A percentile compares a stretch with the other conserved stretches of the same genome.
Conservation (phyloP, 2,329 filamentous ascomycete genomes). For the Seiridium cupressi region DNA sequence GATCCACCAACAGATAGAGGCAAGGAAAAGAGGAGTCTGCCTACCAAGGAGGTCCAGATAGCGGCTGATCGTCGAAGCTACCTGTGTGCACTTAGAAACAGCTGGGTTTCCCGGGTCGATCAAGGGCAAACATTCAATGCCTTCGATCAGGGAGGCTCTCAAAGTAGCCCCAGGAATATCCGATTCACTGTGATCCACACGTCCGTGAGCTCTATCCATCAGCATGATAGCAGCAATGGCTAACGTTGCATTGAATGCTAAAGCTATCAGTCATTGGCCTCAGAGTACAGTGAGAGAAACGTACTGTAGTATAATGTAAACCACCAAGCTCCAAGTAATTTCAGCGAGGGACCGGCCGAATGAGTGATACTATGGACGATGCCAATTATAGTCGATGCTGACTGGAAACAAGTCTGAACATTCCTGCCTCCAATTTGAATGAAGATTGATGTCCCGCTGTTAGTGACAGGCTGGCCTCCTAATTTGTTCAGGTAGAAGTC, state of each 20-base stretch:
- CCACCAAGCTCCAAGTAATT: constrained; percentile 28
- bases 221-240: constrained; percentile 13
- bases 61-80: constrained; percentile 8
- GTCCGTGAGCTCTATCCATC: not conserved
- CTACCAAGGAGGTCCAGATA: constrained; percentile 12
- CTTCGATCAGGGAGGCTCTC: constrained; percentile 1
- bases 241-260: constrained; percentile 19
- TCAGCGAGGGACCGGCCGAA: constrained; percentile 10
- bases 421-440: constrained; percentile 18
- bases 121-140: constrained; percentile 10
- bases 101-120: constrained; percentile 14
- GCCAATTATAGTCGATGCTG: constrained; percentile 19
- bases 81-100: constrained; percentile 15
- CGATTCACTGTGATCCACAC: not conserved
- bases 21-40: not conserved
- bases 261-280: not conserved
- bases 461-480: constrained; percentile 5
- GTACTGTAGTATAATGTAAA: constrained; percentile 29
- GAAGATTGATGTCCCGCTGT: constrained; percentile 13
- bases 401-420: constrained; percentile 18
- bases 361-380: constrained; percentile 17
- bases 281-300: not conserved
- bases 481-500: constrained; percentile 17
- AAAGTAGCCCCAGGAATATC: constrained; percentile 9
- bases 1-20: too few species aligned